A percentile compares a stretch with the other conserved stretches of the same genome.
Evolutionary conservation across 2,329 filamentous ascomycete genomes (phyloP).

Genomic region (Aspergillus sp.): DNA sequence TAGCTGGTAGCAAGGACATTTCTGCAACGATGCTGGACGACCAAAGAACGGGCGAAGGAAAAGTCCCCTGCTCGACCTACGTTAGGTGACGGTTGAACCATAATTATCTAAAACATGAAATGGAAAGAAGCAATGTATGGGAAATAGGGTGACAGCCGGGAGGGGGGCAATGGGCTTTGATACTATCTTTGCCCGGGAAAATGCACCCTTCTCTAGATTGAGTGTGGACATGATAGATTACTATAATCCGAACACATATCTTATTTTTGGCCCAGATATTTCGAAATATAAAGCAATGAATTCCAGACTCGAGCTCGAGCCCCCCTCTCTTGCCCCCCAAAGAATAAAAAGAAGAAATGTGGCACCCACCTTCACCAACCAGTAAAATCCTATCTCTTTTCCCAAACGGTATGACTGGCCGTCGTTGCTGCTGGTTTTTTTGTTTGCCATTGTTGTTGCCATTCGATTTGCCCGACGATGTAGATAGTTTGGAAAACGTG

Average conservation of each 20-base stretch:
- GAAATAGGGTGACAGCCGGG: too few species aligned
- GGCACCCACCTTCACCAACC: slow-evolving; percentile 39
- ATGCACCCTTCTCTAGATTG: too few species aligned
- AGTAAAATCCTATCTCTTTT: slow-evolving; percentile 38
- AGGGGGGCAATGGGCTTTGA: too few species aligned
- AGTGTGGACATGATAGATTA: neutral
- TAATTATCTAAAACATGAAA: too few species aligned
- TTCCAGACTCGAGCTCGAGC: neutral
- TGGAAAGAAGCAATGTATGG: neutral
- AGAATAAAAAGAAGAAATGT: slow-evolving; percentile 5
- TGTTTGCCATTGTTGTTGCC: slow-evolving; percentile 4
- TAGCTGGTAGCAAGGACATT: slow-evolving; percentile 41
- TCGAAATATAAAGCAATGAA: neutral
- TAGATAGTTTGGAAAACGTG: slow-evolving; percentile 21
- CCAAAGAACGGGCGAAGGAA: slow-evolving; percentile 43
- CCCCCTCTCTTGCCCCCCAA: neutral
- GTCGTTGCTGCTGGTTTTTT: slow-evolving; percentile 18
- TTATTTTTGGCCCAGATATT: neutral
- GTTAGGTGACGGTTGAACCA: too few species aligned
- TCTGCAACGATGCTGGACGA: slow-evolving; percentile 36
- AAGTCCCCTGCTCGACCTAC: slow-evolving; percentile 35
- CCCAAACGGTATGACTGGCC: slow-evolving; percentile 36
- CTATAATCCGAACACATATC: neutral
- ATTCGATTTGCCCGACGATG: slow-evolving; percentile 2
- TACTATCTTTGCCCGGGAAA: too few species aligned